Conservation (phyloP, 306 rosid genomes). For the Citrullus amarus region DNA sequence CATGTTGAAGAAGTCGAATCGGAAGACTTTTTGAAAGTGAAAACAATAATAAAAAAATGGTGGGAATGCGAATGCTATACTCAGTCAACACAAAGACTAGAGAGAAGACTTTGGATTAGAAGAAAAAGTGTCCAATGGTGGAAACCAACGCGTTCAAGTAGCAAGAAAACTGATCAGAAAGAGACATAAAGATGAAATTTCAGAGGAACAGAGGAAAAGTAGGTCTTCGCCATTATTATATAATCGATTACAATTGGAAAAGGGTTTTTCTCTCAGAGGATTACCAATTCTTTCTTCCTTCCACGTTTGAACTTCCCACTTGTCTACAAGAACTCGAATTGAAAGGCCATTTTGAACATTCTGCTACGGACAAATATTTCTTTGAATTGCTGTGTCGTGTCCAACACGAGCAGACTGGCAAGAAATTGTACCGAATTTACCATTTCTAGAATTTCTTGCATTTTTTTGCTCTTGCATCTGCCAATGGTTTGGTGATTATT, state of each 20-base stretch:
- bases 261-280: not conserved
- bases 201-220: not conserved
- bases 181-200: not conserved
- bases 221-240: not conserved
- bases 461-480: not conserved
- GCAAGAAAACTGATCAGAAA: not conserved
- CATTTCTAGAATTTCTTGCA: not conserved
- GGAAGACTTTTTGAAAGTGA: not conserved
- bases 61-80: not conserved
- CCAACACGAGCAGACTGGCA: not conserved
- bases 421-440: not conserved
- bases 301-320: not conserved
- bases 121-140: not conserved
- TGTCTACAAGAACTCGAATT: not conserved
- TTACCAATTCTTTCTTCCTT: not conserved
- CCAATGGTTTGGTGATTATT: not conserved
- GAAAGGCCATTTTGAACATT: not conserved
- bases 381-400: not conserved
- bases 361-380: not conserved
- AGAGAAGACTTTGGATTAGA: conserved; percentile 1
- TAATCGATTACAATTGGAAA: not conserved
- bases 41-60: not conserved
- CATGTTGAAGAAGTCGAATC: not conserved
- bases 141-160: conserved; percentile 1
- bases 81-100: not conserved